Evolutionary conservation across 1,139 yeast species (phyloP), one percentile per base, ranked within the genome.

Genomic region (Nakaseomyces nivariensis): DNA sequence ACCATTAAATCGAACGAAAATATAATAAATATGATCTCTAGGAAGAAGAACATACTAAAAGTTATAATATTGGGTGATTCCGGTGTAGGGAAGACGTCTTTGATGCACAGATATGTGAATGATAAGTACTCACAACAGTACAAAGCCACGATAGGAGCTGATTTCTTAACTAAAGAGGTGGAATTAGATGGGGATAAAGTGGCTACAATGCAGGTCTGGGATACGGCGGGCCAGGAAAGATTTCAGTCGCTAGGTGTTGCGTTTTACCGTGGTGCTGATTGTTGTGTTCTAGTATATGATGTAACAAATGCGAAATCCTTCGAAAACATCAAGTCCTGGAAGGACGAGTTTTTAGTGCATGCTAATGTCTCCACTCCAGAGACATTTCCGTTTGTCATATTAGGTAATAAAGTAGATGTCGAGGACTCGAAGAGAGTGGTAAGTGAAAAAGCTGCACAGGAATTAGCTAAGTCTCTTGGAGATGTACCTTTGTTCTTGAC

Each of bases 121-220:
- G 89, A 86, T 65, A 92, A 90, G 74, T 92, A 92, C 70, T 82
- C 92, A 46, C 94, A 90, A 58, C 97, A 92, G 67, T 92, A 92
- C 70, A 92, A 92, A 67, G 97, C 98, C 31, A 92, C 98, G 24
- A 92, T 92, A 58, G 98, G 98, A 6, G 98, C 97, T 4, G 98
- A 92, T 67, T 92, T 92, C 64, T 75, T 90, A 56, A 92, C 97
- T 43, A 90, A 90, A 67, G 97, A 92, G 63, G 80, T 92, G 52
- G 72, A 76, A 27, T 78, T 92, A 52, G 97, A 92, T 67, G 92
- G 83, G 65, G 64, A 62, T 48, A 82, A 82, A 62, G 78, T 78
- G 51, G 90, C 85, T 17, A 82, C 89, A 4, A 76, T 83, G 73
- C 96, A 92, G 74, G 87, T 92, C 50, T 92, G 98, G 98, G 98